These are phyloP conservation scores for Adansonia madagascariensis DNA, from an alignment of 441 rosid genomes.

Conservation along the genomic window DNA sequence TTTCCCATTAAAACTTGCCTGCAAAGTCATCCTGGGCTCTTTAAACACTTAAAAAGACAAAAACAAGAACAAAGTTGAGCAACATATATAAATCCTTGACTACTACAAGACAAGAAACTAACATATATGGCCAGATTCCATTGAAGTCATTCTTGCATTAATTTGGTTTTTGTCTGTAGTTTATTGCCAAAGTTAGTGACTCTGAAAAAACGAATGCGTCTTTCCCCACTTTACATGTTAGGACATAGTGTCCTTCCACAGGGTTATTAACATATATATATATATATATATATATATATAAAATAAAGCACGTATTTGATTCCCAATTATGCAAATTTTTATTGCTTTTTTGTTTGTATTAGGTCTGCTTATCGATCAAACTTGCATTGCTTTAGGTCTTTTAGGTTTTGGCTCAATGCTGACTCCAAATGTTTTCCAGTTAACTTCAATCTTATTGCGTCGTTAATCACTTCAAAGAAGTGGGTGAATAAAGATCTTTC, in stretches of 20 bases:
- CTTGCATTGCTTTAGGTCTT: neutral
- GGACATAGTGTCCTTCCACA: conserved; percentile 14
- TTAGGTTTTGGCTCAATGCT: neutral
- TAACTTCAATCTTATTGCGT: neutral
- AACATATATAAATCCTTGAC: neutral
- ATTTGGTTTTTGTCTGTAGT: conserved; percentile 17
- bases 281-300: neutral
- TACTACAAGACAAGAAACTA: conserved; percentile 13
- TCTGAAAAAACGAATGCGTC: neutral
- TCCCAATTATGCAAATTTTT: conserved; percentile 24
- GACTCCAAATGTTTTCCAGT: neutral
- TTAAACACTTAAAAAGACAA: conserved; percentile 7
- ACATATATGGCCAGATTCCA: conserved; percentile 2
- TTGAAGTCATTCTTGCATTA: conserved; percentile 18
- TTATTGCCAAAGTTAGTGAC: neutral
- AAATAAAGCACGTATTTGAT: conserved; percentile 24
- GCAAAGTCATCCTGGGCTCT: conserved; percentile 25
- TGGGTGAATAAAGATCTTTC: neutral
- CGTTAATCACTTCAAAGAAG: neutral
- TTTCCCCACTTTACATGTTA: conserved; percentile 19
- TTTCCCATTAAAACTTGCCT: conserved; percentile 9
- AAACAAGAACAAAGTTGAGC: neutral
- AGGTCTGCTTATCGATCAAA: neutral
- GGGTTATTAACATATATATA: neutral
- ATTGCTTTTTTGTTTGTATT: conserved; percentile 20